Base-by-base conservation (phyloP, 495 filamentous ascomycete species). In the Letharia lupina region DNA sequence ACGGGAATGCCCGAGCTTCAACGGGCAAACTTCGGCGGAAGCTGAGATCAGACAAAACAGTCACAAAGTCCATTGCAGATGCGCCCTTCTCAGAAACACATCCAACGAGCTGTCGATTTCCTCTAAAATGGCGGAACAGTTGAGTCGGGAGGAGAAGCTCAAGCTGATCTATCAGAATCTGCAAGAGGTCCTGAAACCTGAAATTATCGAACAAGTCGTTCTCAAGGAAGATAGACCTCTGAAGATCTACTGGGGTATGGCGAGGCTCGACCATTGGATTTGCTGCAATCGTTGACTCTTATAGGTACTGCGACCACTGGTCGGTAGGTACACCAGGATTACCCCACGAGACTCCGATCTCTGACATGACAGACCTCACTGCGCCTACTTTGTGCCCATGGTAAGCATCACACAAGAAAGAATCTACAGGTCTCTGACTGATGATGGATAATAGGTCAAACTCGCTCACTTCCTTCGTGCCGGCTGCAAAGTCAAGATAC, bases 391-490 rank as follows among this genome's bases (percentile, higher is more conserved):
- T 65, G 88, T 93, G 3, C 83, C 89, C 18, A 86, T 86, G 72
- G 78, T 96, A 57, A 57, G 54, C 33, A 37, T 35, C 8, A 57
- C 5, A 20, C 54, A 37, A 10, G 7, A 57, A 3, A 37, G 31
- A 37, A 18, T 20, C 1, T 57, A n/a, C 6, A 35, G 5, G 15
- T 33, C 33, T 37, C 16, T 3, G 8, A 20, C 33, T 57, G 54
- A 57, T 15, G n/a, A 37, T 35, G n/a, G 1, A 57, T 20, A 16
- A 37, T 37, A 57, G 54, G 54, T 57, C 67, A 98, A 97, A 76
- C 86, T 98, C 70, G 93, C 91, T 42, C 86, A 98, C 71, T 84
- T 96, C 67, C 85, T 98, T 5, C 81, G 81, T 42, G 92, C 94
- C 33, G 92, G 90, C 28, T 96, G 91, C 76, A 80, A 89, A 33